phyloP scores from a whole-genome alignment of 495 filamentous ascomycete genomes.

The Neurospora hispaniola region DNA sequence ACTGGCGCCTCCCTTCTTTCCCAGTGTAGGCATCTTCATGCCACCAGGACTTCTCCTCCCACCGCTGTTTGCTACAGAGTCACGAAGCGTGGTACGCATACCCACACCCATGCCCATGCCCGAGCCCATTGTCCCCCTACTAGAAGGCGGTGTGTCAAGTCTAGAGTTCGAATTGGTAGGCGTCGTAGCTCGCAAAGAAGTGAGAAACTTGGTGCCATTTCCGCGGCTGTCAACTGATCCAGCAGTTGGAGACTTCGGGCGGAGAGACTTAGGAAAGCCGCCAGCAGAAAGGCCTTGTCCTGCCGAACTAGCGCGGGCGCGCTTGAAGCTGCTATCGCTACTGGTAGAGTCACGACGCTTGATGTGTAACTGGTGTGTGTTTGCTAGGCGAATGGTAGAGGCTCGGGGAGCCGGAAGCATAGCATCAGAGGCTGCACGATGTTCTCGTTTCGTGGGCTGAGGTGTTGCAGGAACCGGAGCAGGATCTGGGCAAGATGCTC shows the following conservation, averaged over 20 bases:
- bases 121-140: neutral
- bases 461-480: neutral
- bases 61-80: conserved; percentile 3
- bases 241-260: neutral
- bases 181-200: conserved; percentile 29
- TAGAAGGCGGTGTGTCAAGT: conserved; percentile 9
- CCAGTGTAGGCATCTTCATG: conserved; percentile 26
- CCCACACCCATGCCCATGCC: conserved; percentile 11
- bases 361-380: conserved; percentile 3
- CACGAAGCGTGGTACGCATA: conserved; percentile 25
- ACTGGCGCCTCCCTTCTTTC: conserved; percentile 15
- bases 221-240: neutral
- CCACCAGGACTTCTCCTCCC: conserved; percentile 12
- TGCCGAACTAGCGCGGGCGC: conserved; percentile 14
- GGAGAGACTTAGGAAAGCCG: conserved; percentile 31
- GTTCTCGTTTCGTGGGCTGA: neutral
- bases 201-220: neutral
- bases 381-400: neutral
- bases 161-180: conserved; percentile 22
- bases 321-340: conserved; percentile 42
- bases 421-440: conserved; percentile 16
- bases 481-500: conserved; percentile 4
- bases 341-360: conserved; percentile 32
- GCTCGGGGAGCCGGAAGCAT: neutral
- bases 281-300: neutral